Conservation (phyloP, 495 filamentous ascomycete species). For the Xeromyces bisporus region DNA sequence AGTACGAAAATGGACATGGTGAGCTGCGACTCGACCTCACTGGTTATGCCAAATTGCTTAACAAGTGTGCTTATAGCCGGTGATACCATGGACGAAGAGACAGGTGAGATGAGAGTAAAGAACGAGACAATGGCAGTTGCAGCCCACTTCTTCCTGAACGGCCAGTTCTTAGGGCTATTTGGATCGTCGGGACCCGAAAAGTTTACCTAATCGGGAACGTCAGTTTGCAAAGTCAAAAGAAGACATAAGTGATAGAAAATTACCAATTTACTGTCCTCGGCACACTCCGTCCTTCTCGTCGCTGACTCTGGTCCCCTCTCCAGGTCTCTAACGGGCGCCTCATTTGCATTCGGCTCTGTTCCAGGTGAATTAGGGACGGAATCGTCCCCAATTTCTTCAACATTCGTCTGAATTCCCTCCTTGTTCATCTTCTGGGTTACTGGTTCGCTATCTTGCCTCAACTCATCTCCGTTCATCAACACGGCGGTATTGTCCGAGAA, state of each 20-base stretch:
- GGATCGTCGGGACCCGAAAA: slow-evolving; percentile 42
- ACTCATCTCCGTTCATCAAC: not conserved
- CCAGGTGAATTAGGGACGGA: no score
- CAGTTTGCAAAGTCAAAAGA: not conserved
- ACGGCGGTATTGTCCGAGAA: not conserved
- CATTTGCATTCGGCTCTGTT: not conserved
- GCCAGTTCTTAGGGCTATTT: slow-evolving; percentile 45
- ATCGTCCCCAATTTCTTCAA: not conserved
- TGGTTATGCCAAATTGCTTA: slow-evolving; percentile 42
- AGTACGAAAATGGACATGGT: slow-evolving; percentile 59
- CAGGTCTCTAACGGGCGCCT: not conserved
- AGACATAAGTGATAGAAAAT: not conserved
- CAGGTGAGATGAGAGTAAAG: slow-evolving; percentile 59
- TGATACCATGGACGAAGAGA: slow-evolving; percentile 56
- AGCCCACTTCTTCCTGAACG: slow-evolving; percentile 40
- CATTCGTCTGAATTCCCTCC: not conserved
- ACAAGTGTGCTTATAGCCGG: slow-evolving; percentile 42
- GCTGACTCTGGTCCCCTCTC: not conserved
- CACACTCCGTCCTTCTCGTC: not conserved
- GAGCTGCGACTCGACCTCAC: slow-evolving; percentile 37
- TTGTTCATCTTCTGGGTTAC: no score
- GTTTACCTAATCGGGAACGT: slow-evolving; percentile 18
- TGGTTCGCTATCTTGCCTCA: not conserved
- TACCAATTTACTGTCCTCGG: not conserved
- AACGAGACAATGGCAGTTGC: slow-evolving; percentile 38